Evolutionary conservation across 495 filamentous ascomycete genomes (phyloP).

Genomic region (Penicillium arizonense): DNA sequence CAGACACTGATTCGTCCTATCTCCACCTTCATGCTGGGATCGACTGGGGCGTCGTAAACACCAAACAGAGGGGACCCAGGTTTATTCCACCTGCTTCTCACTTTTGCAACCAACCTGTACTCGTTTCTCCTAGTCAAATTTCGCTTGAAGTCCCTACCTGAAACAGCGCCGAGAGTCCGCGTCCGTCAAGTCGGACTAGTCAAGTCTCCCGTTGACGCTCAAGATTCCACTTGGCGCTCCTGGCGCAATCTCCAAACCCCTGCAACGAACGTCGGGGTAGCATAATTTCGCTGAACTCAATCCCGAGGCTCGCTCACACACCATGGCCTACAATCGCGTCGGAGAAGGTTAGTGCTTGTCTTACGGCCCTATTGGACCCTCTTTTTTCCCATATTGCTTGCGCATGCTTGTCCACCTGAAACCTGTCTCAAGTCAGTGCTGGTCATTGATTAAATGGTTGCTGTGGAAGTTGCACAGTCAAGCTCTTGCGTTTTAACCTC

Average conservation of each 20-base stretch:
- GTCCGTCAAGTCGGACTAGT: constrained; percentile 17
- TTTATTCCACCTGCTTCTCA: background rate
- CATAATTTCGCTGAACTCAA: constrained; percentile 22
- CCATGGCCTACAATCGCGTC: constrained; percentile 67
- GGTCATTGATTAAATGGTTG: constrained; percentile 20
- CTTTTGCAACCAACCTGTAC: constrained; percentile 5
- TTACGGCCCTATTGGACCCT: constrained; percentile 10
- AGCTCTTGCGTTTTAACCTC: constrained; percentile 4
- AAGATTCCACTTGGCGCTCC: constrained; percentile 30
- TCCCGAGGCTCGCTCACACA: constrained; percentile 19
- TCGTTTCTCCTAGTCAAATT: constrained; percentile 5
- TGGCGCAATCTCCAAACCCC: constrained; percentile 34
- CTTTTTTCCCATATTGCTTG: constrained; percentile 13
- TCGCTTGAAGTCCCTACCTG: constrained; percentile 17
- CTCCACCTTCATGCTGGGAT: constrained; percentile 25
- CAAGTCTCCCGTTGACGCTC: constrained; percentile 14
- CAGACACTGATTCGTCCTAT: constrained; percentile 21
- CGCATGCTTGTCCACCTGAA: constrained; percentile 15
- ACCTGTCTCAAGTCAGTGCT: constrained; percentile 13
- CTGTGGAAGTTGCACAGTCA: background rate
- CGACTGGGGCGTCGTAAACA: constrained; percentile 27
- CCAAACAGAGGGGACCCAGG: constrained; percentile 11
- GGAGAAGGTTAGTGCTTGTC: constrained; percentile 59
- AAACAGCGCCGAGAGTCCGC: constrained; percentile 32
- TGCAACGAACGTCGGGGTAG: constrained; percentile 23